Base-by-base conservation (phyloP, 805 yeast genomes). In the Candida insectalens region DNA sequence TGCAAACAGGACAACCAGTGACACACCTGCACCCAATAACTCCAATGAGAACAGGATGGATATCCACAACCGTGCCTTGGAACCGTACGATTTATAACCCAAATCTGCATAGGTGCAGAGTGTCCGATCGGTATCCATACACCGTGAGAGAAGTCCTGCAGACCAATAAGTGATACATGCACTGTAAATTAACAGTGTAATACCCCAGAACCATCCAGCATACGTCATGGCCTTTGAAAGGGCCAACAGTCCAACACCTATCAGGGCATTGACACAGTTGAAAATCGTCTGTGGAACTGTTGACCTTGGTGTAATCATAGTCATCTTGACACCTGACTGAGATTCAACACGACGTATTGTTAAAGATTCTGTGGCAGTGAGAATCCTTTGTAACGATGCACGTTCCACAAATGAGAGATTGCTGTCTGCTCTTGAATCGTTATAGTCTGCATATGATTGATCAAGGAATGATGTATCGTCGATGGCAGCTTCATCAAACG, bases 61-160 rank as follows among this genome's bases (percentile, higher is more conserved):
- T 21, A 87, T 81, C 23, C 80, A 53, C 3, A 83, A 63, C 46
- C 94, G 70, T 2, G 92, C 94, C 21, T 63, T 63, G 2, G 80
- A 62, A 1, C 95, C 95, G 50, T 79, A 84, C 0, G 88, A 82
- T n/a, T 84, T 83, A 46, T 73, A 78, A 3, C 94, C 94, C 32
- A 87, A 64, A 59, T 87, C 96, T 0, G 95, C 94, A 53, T 85
- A 87, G 0, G 95, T 82, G 65, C 80, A 76, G 34, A 85, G 59
- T 0, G 92, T 77, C 12, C 71, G 77, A 57, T 85, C 92, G 1
- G 85, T 78, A 41, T 79, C 85, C 68, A 85, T 68, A 43, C 94
- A 77, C 38, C 70, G 67, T 10, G 89, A 77, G 37, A 87, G 62
- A 33, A 84, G 60, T 5, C 67, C 67, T 6, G 95, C 95, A 2